These are phyloP conservation scores for Tanozyma kutaoensis DNA, from an alignment of 805 yeast species.

Conservation along the genomic window DNA sequence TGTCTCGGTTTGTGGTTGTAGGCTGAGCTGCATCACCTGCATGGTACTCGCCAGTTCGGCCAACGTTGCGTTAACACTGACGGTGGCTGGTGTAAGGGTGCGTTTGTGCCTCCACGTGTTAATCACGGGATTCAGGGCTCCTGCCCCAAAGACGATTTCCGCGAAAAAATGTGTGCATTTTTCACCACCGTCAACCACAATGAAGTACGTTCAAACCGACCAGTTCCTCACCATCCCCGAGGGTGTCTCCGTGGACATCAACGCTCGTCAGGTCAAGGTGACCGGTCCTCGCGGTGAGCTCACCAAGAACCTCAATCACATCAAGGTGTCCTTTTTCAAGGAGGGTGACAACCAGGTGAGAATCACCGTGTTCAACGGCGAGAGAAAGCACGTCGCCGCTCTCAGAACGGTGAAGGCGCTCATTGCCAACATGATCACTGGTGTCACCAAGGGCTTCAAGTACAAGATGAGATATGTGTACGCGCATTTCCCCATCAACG, in stretches of 20 bases:
- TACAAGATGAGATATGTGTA: conserved; percentile 99
- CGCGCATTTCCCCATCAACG: conserved; percentile 99
- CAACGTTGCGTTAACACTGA: too few species aligned
- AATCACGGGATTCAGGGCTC: too few species aligned
- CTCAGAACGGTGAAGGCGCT: conserved; percentile 97
- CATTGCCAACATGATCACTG: conserved; percentile 86
- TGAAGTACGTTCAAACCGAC: conserved; percentile 84
- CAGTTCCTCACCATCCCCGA: conserved; percentile 79
- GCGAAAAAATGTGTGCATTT: neutral
- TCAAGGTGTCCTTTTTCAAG: conserved; percentile 87
- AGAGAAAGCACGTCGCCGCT: conserved; percentile 99
- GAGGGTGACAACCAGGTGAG: conserved; percentile 59
- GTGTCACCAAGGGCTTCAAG: conserved; percentile 98
- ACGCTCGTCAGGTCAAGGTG: conserved; percentile 81
- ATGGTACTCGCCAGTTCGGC: too few species aligned
- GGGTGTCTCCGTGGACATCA: conserved; percentile 84
- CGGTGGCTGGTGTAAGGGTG: too few species aligned
- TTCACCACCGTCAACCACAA: conserved; percentile 6
- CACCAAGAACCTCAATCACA: conserved; percentile 83
- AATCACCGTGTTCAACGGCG: conserved; percentile 95
- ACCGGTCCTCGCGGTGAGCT: conserved; percentile 97
- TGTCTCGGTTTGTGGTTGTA: neutral
- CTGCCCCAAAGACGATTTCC: too few species aligned
- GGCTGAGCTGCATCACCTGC: neutral
- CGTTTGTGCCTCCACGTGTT: too few species aligned